Evolutionary conservation across 768 basidiomycete species (phyloP).

Genomic region (Suillus luteus): DNA sequence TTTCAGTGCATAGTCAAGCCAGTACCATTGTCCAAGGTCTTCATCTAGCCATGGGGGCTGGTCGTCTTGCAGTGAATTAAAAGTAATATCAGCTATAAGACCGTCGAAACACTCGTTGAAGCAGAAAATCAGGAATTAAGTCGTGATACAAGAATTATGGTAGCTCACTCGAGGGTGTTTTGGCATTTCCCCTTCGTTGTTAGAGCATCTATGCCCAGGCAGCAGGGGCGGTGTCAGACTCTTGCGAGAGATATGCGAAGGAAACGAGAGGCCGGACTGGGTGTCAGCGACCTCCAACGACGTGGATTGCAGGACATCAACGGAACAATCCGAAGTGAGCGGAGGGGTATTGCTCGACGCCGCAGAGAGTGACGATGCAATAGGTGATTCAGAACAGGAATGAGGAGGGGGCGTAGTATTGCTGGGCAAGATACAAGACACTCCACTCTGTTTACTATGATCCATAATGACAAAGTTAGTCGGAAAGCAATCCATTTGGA

Average conservation of each 20-base stretch:
- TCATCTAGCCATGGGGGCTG: background rate
- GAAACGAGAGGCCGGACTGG: background rate
- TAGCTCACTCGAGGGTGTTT: background rate
- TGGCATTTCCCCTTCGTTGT: background rate
- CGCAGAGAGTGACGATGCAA: background rate
- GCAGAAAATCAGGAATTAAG: constrained; percentile 3
- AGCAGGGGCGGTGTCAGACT: background rate
- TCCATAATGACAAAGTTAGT: background rate
- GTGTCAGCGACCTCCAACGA: background rate
- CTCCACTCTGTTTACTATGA: background rate
- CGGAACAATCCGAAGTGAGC: background rate
- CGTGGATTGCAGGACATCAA: background rate
- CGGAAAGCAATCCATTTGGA: background rate
- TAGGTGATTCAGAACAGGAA: background rate
- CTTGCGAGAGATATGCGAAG: background rate
- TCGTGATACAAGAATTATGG: background rate
- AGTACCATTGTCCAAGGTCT: constrained; percentile 42
- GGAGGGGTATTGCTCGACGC: background rate
- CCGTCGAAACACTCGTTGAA: constrained; percentile 21
- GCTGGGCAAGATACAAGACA: background rate
- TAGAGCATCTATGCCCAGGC: background rate
- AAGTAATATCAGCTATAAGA: constrained; percentile 23
- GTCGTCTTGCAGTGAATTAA: background rate
- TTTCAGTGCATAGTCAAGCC: constrained; percentile 46
- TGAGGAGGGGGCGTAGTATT: background rate